Evolutionary conservation across 2,329 filamentous ascomycete genomes (phyloP).

Genomic region (Claviceps arundinis): DNA sequence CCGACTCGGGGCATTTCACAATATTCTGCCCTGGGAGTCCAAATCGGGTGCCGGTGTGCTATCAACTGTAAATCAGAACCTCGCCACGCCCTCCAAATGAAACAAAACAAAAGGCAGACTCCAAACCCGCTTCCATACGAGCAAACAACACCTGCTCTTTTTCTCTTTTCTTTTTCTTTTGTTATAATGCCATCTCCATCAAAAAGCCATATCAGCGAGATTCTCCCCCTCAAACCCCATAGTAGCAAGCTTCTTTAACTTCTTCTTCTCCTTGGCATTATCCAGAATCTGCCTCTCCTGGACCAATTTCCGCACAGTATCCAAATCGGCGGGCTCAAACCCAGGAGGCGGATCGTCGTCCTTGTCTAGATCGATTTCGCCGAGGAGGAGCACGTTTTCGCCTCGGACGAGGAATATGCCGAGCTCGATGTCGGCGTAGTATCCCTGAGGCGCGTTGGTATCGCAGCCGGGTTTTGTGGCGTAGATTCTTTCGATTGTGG

Average conservation of each 20-base stretch:
- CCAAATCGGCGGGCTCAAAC: constrained; percentile 51
- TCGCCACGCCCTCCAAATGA: no score
- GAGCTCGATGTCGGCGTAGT: constrained; percentile 75
- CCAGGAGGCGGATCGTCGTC: constrained; percentile 77
- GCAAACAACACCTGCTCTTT: no score
- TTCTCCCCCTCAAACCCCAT: constrained; percentile 85
- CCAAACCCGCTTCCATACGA: not conserved
- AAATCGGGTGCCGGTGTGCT: not conserved
- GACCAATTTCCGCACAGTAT: constrained; percentile 58
- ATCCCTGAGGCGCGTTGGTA: constrained; percentile 21
- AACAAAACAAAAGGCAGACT: not conserved
- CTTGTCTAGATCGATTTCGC: constrained; percentile 92
- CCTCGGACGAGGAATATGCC: constrained; percentile 87
- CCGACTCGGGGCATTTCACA: constrained; percentile 41
- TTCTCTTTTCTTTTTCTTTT: no score
- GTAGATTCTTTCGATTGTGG: constrained; percentile 82
- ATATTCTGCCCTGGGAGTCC: constrained; percentile 39
- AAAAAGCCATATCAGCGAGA: constrained; percentile 59
- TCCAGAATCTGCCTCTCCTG: constrained; percentile 57
- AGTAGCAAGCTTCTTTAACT: constrained; percentile 55
- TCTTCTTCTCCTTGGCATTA: constrained; percentile 60
- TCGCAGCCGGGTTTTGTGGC: constrained; percentile 34
- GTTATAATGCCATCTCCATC: not conserved
- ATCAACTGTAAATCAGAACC: not conserved
- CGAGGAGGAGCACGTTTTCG: constrained; percentile 91